Evolutionary conservation across 352 stramenopile species (phyloP).

Genomic region (Phytophthora capsici): DNA sequence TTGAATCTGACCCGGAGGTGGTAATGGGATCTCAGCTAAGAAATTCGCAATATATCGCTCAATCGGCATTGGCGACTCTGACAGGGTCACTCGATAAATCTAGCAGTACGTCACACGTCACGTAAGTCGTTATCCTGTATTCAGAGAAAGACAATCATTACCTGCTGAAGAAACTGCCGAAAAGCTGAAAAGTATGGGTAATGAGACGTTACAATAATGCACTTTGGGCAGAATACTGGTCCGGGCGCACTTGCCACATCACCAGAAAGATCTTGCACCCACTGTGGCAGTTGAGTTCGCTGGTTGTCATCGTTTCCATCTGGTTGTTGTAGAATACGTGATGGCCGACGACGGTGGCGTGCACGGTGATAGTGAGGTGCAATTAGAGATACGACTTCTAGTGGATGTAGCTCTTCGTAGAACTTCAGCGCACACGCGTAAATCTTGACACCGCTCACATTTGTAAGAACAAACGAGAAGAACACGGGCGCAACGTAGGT

Average conservation of each 20-base stretch:
- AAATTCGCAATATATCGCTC: slow-evolving; percentile 98
- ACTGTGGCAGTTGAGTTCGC: slow-evolving; percentile 62
- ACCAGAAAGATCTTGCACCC: slow-evolving; percentile 72
- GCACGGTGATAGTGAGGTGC: slow-evolving; percentile 56
- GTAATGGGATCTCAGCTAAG: slow-evolving; percentile 95
- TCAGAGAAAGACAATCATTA: slow-evolving; percentile 28
- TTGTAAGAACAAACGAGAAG: slow-evolving; percentile 88
- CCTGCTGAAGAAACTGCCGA: slow-evolving; percentile 95
- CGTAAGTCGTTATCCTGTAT: slow-evolving; percentile 1
- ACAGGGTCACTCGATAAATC: slow-evolving; percentile 85
- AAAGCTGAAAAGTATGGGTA: slow-evolving; percentile 97
- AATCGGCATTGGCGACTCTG: slow-evolving; percentile 92
- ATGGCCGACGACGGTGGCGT: slow-evolving; percentile 35
- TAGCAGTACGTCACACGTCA: slow-evolving; percentile 16
- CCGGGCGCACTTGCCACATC: slow-evolving; percentile 52
- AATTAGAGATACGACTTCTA: slow-evolving; percentile 81
- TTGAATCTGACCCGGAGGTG: slow-evolving; percentile 91
- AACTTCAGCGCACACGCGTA: slow-evolving; percentile 84
- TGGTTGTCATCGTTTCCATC: slow-evolving; percentile 62
- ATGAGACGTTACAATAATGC: slow-evolving; percentile 93
- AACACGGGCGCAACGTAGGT: slow-evolving; percentile 66
- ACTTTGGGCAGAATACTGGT: slow-evolving; percentile 92
- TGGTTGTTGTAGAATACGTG: slow-evolving; percentile 10
- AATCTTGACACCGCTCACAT: slow-evolving; percentile 81
- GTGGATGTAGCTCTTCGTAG: slow-evolving; percentile 80